Conservation (phyloP, 2,329 filamentous ascomycete genomes). For the Calonectria pteridis region DNA sequence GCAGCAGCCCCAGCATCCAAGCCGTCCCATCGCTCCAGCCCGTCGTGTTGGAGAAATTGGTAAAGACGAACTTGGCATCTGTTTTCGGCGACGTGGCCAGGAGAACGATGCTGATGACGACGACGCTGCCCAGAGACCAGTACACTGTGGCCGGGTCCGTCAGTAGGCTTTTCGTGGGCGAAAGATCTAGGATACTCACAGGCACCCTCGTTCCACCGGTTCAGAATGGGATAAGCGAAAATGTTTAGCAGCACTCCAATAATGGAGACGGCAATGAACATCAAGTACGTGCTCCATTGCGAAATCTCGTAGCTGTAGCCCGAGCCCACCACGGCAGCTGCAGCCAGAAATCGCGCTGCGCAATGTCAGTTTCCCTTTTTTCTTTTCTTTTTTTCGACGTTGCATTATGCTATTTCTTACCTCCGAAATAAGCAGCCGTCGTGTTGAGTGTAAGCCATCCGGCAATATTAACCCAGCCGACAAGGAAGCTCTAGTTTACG, state of each 20-base stretch:
- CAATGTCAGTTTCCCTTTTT: not conserved
- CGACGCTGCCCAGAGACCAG: constrained; percentile 56
- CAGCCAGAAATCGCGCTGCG: constrained; percentile 57
- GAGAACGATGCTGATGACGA: constrained; percentile 58
- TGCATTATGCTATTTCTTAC: constrained; percentile 41
- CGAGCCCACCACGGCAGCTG: constrained; percentile 55
- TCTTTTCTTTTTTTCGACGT: not conserved
- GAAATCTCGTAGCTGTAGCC: constrained; percentile 53
- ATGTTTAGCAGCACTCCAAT: constrained; percentile 51
- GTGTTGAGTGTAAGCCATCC: constrained; percentile 61
- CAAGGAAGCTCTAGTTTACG: constrained; percentile 53
- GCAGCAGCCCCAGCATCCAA: constrained; percentile 61
- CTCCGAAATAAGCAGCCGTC: constrained; percentile 57
- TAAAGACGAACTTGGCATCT: constrained; percentile 57
- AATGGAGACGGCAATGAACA: constrained; percentile 50
- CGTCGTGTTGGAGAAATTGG: constrained; percentile 58
- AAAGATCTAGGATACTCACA: constrained; percentile 36
- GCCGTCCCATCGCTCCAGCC: constrained; percentile 60
- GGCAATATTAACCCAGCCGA: constrained; percentile 59
- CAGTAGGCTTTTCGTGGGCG: not conserved
- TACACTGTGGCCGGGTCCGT: constrained; percentile 45
- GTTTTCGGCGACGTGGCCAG: constrained; percentile 56
- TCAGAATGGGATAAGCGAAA: constrained; percentile 56
- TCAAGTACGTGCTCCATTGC: constrained; percentile 56
- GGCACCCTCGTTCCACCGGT: constrained; percentile 57